Evolutionary conservation across 495 filamentous ascomycete species (phyloP), one percentile per base, ranked within the genome.

Genomic region (Chaetomium tenue): DNA sequence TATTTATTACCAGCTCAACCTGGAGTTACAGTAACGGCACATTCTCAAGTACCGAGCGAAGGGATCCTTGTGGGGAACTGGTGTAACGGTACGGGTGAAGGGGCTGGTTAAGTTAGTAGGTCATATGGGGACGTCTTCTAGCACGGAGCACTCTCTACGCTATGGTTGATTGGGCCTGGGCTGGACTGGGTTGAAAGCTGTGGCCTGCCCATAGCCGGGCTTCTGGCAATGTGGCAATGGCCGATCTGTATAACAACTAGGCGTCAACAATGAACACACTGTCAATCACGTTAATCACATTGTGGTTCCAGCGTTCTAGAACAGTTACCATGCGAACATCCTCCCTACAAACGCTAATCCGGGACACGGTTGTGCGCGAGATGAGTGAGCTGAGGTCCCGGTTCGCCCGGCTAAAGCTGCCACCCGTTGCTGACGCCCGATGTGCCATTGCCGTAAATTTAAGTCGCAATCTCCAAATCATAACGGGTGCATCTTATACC

Each of bases 1-100:
- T 11, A 2, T 47, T 48, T 50, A 33, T 50, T 16, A 60, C n/a
- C 33, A 47, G n/a, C 3, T 5, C 8, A 37, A 2, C 0, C 33
- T 11, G 42, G 40, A 57, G 30, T 37, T 22, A 15, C 50, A 9
- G 16, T 12, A 23, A 53, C 30, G 2, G 40, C 56, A 18, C 4
- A 52, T 16, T 40, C n/a, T 22, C 51, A 59, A 66, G 67, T 64
- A 66, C 64, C 67, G 64, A 60, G 47, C 18, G 39, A 30, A 40
- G 63, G 63, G 63, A 60, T 66, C 44, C 5, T 58, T 66, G 60
- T 58, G 67, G 58, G 46, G 50, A 61, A 61, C 39, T 25, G 22
- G 57, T 64, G 23, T 67, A 67, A 42, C 53, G 33, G 55, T 42
- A 58, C 58, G 65, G 65, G 53, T 63, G 56, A 63, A 63, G 60